Conservation (phyloP, 768 basidiomycete genomes). For the Lactarius deliciosus region DNA sequence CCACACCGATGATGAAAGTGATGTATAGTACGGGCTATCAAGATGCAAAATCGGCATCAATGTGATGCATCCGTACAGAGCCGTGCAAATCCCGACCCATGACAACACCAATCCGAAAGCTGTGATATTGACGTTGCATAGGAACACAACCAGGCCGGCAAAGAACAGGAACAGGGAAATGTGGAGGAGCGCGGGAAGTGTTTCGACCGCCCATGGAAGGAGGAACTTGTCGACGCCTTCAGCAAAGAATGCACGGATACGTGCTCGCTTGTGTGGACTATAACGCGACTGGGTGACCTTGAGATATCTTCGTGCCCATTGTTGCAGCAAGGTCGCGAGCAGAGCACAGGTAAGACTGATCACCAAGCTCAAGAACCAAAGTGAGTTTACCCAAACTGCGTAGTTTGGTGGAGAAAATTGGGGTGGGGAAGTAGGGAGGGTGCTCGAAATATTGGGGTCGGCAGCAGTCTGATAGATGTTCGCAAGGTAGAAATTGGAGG, state of each 20-base stretch:
- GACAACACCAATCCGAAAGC: background rate
- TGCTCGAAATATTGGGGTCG: background rate
- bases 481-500: background rate
- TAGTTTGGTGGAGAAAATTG: background rate
- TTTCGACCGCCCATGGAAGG: background rate
- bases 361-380: background rate
- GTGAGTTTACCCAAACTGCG: background rate
- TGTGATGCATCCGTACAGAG: background rate
- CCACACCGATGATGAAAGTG: too few relatives aligned
- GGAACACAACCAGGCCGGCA: background rate
- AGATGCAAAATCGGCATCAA: background rate
- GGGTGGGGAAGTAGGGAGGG: background rate
- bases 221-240: background rate
- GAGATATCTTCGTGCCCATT: too few relatives aligned
- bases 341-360: background rate
- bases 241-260: too few relatives aligned
- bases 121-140: background rate
- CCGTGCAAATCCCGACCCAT: background rate
- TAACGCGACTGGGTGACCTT: too few relatives aligned
- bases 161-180: background rate
- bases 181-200: background rate
- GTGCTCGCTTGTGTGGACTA: too few relatives aligned
- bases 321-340: too few relatives aligned
- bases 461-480: accelerated
- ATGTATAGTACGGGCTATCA: background rate